Conservation (phyloP, 108 stramenopile species). For the Cafeteria roenbergensis region DNA sequence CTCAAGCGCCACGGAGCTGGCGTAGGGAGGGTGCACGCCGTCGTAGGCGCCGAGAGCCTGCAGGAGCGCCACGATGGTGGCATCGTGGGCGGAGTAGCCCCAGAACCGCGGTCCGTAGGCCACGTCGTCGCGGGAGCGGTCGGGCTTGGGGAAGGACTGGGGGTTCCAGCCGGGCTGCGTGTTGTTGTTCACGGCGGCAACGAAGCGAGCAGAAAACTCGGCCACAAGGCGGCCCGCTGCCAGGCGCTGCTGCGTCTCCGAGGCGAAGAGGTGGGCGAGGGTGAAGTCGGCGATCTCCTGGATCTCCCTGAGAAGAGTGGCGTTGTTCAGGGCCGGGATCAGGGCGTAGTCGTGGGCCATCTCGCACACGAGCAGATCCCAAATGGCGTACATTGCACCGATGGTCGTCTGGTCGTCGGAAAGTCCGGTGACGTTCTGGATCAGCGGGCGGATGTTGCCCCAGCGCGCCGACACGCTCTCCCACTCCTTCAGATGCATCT, state of each 20-base stretch:
- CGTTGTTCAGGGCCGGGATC: too few species aligned
- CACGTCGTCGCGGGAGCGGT: neutral
- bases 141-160: neutral
- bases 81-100: constrained; percentile 7
- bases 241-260: neutral
- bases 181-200: neutral
- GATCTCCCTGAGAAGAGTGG: too few species aligned
- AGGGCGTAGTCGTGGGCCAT: too few species aligned
- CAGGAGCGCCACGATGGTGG: neutral
- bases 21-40: constrained; percentile 5
- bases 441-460: too few species aligned
- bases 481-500: neutral
- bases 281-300: neutral
- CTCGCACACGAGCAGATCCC: too few species aligned
- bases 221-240: neutral
- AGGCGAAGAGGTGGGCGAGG: neutral
- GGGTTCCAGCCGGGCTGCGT: constrained; percentile 6
- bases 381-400: too few species aligned
- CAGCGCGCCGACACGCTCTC: too few species aligned
- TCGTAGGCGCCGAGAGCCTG: neutral
- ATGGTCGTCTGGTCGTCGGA: too few species aligned
- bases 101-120: neutral
- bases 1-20: neutral
- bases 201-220: neutral
- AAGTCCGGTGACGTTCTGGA: too few species aligned